These are phyloP conservation scores for Phytopythium vexans DNA, from an alignment of 352 stramenopile genomes.

Conservation along the genomic window DNA sequence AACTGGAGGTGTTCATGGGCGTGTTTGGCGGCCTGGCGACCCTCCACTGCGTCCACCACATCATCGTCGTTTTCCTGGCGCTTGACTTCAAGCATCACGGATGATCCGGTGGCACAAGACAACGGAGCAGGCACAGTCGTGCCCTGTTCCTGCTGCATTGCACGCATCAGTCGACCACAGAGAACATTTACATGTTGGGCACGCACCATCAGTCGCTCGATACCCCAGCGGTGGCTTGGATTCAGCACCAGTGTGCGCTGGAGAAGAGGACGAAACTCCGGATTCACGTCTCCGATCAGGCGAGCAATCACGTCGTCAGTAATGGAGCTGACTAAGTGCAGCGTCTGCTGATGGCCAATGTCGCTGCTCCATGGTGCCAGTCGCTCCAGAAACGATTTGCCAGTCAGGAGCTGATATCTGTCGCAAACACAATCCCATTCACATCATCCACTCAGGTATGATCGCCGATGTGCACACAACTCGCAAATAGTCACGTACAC, in stretches of 20 bases:
- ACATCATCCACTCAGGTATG: conserved; percentile 1
- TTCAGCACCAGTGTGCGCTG: conserved; percentile 41
- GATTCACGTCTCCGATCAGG: conserved; percentile 24
- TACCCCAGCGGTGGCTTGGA: conserved; percentile 46
- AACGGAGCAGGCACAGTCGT: not conserved
- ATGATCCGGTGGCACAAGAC: conserved; percentile 9
- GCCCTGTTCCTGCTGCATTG: not conserved
- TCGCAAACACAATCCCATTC: not conserved
- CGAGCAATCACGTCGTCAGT: conserved; percentile 42
- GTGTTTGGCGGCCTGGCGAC: conserved; percentile 38
- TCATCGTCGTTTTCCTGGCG: conserved; percentile 27
- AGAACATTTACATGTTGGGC: not conserved
- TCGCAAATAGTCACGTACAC: conserved; percentile 33
- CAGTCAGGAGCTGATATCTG: conserved; percentile 54
- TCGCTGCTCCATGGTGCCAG: conserved; percentile 45
- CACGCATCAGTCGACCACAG: not conserved
- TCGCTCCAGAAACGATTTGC: conserved; percentile 31
- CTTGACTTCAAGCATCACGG: conserved; percentile 13
- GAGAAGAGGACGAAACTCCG: conserved; percentile 36
- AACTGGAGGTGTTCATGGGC: conserved; percentile 61
- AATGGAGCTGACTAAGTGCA: conserved; percentile 57
- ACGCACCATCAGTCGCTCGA: conserved; percentile 39
- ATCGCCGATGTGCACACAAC: not conserved
- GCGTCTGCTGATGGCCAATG: conserved; percentile 28
- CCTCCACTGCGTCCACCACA: conserved; percentile 24